Evolutionary conservation across 2,329 filamentous ascomycete species (phyloP), one percentile per base, ranked within the genome.

Genomic region (Clonostachys byssicola): DNA sequence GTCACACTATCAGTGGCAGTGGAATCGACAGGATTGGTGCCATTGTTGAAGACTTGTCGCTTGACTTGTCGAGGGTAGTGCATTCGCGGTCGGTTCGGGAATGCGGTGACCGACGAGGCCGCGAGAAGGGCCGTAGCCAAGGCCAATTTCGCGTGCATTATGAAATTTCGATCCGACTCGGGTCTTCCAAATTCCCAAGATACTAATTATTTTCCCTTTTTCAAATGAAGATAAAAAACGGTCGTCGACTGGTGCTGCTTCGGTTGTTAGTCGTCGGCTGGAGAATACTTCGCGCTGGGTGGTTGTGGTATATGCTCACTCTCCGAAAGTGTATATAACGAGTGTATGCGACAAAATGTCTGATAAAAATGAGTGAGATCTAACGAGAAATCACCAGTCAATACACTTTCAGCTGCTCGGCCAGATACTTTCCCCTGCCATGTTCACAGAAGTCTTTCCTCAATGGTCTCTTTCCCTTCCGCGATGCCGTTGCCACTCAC

Each of bases 51-150:
- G 23, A 30, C 23, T 49, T 75, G 67, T 47, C 78, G 72, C 64
- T 75, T 81, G 56, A 83, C 67, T 40, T 80, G 70, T 47, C 74
- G 70, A 12, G 80, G 80, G 52, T 77, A 82, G 60, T 81, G 83
- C 56, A 80, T 78, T 58, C 70, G 73, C 16, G 78, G 77, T 51
- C 67, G 65, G 34, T 73, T 63, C 36, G 61, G 55, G 47, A 74
- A 67, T 18, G 73, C 74, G 53, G 64, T 64, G 47, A 66, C 69
- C n/a, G 68, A 58, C 5, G 73, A 67, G 34, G 73, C 67, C 49
- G 73, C 69, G 51, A 77, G 63, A 56, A 80, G 56, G 17, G 72
- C 72, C 62, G 74, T 72, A 54, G 73, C 71, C 59, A 79, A 55
- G 47, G 75, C 58, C 54, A 61, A 55, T 10, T 73, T 70, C 52